Evolutionary conservation across 1,284 basidiomycete species (phyloP), one percentile per base, ranked within the genome.

Genomic region (Vanrija pseudolonga): DNA sequence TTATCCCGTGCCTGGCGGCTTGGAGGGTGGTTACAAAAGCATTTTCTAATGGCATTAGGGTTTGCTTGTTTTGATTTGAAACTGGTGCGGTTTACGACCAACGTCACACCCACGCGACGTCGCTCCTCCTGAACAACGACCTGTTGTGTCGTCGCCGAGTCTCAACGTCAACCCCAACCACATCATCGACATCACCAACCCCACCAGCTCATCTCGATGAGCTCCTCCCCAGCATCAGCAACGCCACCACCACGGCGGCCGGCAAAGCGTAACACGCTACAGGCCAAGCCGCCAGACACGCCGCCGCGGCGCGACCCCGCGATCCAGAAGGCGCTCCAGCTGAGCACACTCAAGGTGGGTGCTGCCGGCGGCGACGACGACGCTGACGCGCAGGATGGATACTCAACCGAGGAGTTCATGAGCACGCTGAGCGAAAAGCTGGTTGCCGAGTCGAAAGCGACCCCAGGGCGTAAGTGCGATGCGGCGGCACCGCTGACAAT

Each of bases 341-440:
- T 89, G 19, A 80, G 81, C 18, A 82, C 83, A 2, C 90, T 90
- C 69, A 84, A 86, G 79, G 85, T 85, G 45, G 9, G 32, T 32
- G 32, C 24, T 9, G 24, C 24, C 2, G 32, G 8, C 7, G 14
- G 12, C 8, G 32, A 26, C 26, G 12, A 15, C 32, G 22, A 59
- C 49, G n/a, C 49, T 43, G 23, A 43, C 41, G 1, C 51, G 32
- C 65, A 92, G 88, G 87, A 87, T 59, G 88, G 90, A 75, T 97
- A 96, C 76, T 88, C 92, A 69, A 86, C 90, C 49, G 89, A 90
- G 61, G 91, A 95, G 60, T 94, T 96, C 65, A 82, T 98, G 48
- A 85, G 86, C 20, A 82, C 84, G 8, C 81, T 93, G 49, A 92
- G 89, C 17, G 91, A 95, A 76, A 89, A 84, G 72, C 80, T 92